phyloP scores from a whole-genome alignment of 2,329 filamentous ascomycete species.

The Cladosporium sp. region DNA sequence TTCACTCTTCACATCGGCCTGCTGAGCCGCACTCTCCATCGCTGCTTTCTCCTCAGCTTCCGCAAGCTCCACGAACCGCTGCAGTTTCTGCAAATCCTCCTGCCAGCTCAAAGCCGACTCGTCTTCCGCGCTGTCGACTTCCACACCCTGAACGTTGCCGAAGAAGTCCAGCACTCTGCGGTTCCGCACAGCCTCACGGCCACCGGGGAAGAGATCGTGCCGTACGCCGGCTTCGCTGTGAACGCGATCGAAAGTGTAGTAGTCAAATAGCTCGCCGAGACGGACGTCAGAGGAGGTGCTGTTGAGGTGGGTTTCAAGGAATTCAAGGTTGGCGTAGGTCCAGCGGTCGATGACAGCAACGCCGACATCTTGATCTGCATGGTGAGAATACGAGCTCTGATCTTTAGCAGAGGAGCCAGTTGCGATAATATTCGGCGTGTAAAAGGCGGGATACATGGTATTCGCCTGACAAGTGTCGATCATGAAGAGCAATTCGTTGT shows the following conservation, averaged over 20 bases:
- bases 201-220: constrained; percentile 91
- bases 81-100: constrained; percentile 74
- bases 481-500: constrained; percentile 98
- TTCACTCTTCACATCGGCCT: constrained; percentile 14
- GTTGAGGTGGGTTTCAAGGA: constrained; percentile 84
- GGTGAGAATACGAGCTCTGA: constrained; percentile 94
- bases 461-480: constrained; percentile 99
- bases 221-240: constrained; percentile 88
- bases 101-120: constrained; percentile 40
- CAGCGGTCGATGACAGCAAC: constrained; percentile 98
- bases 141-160: constrained; percentile 95
- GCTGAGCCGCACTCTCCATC: constrained; percentile 1
- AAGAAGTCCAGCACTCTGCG: constrained; percentile 95
- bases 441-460: constrained; percentile 98
- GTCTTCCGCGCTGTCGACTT: constrained; percentile 59
- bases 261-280: constrained; percentile 91
- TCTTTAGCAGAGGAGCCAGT: constrained; percentile 96
- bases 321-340: constrained; percentile 98
- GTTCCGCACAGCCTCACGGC: constrained; percentile 69
- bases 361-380: constrained; percentile 95
- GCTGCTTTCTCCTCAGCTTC: constrained; percentile 12
- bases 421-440: constrained; percentile 96
- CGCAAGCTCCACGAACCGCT: constrained; percentile 48
- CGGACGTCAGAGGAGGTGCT: constrained; percentile 85
- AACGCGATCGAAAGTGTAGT: constrained; percentile 91